Conservation (phyloP, 306 rosid genomes). For the Gleditsia sinensis region DNA sequence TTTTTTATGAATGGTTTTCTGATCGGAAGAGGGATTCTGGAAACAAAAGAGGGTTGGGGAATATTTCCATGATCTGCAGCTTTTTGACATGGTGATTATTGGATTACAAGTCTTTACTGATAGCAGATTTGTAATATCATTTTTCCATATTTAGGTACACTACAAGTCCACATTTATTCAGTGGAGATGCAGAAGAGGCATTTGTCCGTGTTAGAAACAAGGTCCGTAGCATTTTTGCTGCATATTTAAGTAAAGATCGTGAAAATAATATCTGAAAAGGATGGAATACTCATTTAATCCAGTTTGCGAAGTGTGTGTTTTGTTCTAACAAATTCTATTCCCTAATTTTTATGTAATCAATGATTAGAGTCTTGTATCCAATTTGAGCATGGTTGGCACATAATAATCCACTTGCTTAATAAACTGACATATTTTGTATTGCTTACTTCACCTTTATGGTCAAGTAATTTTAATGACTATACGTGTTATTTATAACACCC, state of each 20-base stretch:
- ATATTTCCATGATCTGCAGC: conserved; percentile 20
- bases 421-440: not conserved
- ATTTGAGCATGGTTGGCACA: not conserved
- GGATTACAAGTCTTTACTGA: conserved; percentile 9
- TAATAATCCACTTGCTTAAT: conserved; percentile 14
- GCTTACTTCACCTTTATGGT: conserved; percentile 3
- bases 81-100: conserved; percentile 16
- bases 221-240: conserved; percentile 49
- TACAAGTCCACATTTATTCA: conserved; percentile 92
- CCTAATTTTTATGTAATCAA: not conserved
- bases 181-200: conserved; percentile 80
- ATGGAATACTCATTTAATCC: not conserved
- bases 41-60: conserved; percentile 16
- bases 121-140: conserved; percentile 8
- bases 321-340: not conserved
- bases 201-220: conserved; percentile 82
- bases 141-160: conserved; percentile 62
- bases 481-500: not conserved
- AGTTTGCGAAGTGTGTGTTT: not conserved
- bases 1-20: conserved; percentile 12
- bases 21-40: conserved; percentile 11
- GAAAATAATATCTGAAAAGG: conserved; percentile 5
- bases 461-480: not conserved
- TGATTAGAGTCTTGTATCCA: not conserved
- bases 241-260: not conserved